Evolutionary conservation across 441 rosid species (phyloP), one percentile per base, ranked within the genome.

Genomic region (Raphanus hybrid): DNA sequence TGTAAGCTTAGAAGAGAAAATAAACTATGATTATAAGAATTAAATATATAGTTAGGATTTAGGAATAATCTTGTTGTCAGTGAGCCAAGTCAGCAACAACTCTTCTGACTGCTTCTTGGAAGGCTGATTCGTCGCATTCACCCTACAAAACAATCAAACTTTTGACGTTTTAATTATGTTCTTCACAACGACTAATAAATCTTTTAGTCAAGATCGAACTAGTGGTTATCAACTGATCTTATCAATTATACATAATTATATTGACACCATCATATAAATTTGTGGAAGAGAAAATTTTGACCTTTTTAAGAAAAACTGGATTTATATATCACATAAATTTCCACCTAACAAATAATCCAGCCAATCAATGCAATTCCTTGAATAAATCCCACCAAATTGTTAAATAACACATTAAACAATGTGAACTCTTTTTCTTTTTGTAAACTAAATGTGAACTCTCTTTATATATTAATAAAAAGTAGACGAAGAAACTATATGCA

Each of bases 121-220:
- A 92, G 84, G 78, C 83, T 27, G 88, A 66, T 81, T 89, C 94
- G 90, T 92, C 91, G 90, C 94, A 92, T 66, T 88, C 94, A 39
- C 85, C 92, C 97, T 92, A 23, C 75, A 80, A 37, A 57, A 78
- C 74, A 57, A 74, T 41, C 26, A 32, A 55, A 16, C 16, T 23
- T 39, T 39, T 45, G 7, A 16, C 9, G 32, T 61, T 68, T 12
- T 52, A 64, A 48, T 39, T 74, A 43, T 57, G 32, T 20, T 15
- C 52, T 50, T 50, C 57, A 50, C 20, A 59, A 52, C 14, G 27
- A 74, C 50, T 35, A 29, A 4, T 26, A 64, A 3, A 64, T 5
- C 8, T 69, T 55, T 70, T 15, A 27, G 70, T 79, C 78, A 74
- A 48, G 8, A 34, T 29, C 43, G 55, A 73, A 52, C 74, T 52